Base-by-base conservation (phyloP, 2,329 filamentous ascomycete species). In the Fusarium luffae region DNA sequence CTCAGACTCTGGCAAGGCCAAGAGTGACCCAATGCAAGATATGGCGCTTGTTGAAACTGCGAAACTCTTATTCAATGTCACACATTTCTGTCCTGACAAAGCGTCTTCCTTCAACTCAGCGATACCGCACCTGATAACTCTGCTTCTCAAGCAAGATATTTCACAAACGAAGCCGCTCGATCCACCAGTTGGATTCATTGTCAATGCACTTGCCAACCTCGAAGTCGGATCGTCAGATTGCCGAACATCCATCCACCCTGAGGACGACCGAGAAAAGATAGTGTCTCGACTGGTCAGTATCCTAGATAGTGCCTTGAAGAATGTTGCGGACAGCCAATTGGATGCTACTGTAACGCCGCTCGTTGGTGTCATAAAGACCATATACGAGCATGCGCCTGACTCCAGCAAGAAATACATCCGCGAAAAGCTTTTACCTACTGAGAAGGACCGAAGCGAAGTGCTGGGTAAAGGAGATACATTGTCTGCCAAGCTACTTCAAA, bases 21-120 rank as follows among this genome's bases (percentile, higher is more conserved):
- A 74, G 13, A 70, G 70, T 14, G 82, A 88, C 43, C 86, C 87
- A 0, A 92, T 94, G 85, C 89, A 92, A 69, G 89, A 92, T 62
- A 89, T 95, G 88, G 93, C 94, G 1, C 84, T 98, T 40, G 85
- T 85, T 11, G 95, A 98, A 79, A 95, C 92, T 0, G 82, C 96
- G 51, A 98, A 97, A 76, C 85, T 98, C 42, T 82, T 97, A 54
- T 98, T 97, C 84, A 98, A 98, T 79, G 85, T 97, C 55, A 92
- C 92, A 3, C 90, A 94, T 73, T 89, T 90, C 74, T 91, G 90
- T 70, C 88, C 89, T 6, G 85, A 90, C 43, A 84, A 90, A 27
- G 80, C 82, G 7, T 78, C 83, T 1, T 80, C 84, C 1, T 97
- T 98, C 76, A 88, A 88, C 2, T 82, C 86, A 23, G 89, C 91